Base-by-base conservation (phyloP, 2,329 filamentous ascomycete genomes). In the Phaeosphaeriaceae sp. region DNA sequence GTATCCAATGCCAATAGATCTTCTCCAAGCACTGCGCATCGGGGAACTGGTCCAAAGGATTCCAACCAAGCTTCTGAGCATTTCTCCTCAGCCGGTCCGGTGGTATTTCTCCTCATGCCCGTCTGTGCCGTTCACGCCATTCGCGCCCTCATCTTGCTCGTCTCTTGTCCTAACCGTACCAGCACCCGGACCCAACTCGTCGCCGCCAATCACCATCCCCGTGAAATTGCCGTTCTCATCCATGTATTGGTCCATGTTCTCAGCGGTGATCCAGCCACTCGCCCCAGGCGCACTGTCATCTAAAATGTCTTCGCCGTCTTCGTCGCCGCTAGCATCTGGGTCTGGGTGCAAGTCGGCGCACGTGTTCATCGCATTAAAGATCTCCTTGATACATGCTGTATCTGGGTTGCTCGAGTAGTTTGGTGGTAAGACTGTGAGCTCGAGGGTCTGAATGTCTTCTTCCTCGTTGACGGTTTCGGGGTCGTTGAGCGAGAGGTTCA, bases 231-330 rank as follows among this genome's bases (percentile, higher is more conserved):
- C 77, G 31, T 78, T 66, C 48, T 75, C 77, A 56, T 79, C 76
- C 47, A 76, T 50, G 72, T 88, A 96, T 66, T 96, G 86, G 63
- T 90, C 83, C 74, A 96, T 89, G 69, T 97, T 98, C 56, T 97
- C 94, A 9, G 91, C 91, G 17, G 94, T 98, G 72, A 98, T 93
- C 91, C 91, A 94, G 0, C 91, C 91, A 0, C 86, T 86, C 50
- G 90, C 91, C 1, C 91, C 90, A 0, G 91, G 89, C 76, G 91
- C 86, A 0, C 88, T 87, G 0, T 70, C 75, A 13, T 77, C 80
- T 72, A 82, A 41, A 1, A 61, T 36, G 21, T 63, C 61, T 0
- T 84, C 85, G 0, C 86, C 86, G 1, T 85, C 86, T 1, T 86
- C 86, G 0, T 74, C 78, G 13, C 84, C 86, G 2, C 83, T 85